Base-by-base conservation (phyloP, 2,329 filamentous ascomycete species). In the Penicillium sp. region DNA sequence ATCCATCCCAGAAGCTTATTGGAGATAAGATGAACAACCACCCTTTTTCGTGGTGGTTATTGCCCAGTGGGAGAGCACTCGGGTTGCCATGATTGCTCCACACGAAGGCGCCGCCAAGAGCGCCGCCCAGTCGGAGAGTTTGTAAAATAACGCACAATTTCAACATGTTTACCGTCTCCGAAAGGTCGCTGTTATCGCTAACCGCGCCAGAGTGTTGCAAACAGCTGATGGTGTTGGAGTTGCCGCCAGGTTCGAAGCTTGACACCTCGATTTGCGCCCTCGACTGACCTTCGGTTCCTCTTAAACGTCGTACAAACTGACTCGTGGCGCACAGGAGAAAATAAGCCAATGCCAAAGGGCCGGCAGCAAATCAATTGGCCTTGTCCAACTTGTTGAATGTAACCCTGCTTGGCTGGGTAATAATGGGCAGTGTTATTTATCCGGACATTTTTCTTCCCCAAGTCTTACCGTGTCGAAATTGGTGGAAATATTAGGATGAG, bases 331-430 rank as follows among this genome's bases (percentile, higher is more conserved):
- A 61, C 56, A 52, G 56, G 11, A 51, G 46, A 51, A 56, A 55
- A 58, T 63, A 65, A 66, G 61, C 58, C 61, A 65, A 65, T 44
- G 65, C 67, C 69, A 67, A 64, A 58, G 65, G 64, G 53, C 62
- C 67, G 69, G 69, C 67, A 68, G 64, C 67, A 54, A 69, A 70
- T 70, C 61, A 67, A 21, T 11, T 63, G 46, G 44, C 62, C 35
- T 46, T 29, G 59, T 38, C 9, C 19, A 50, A 50, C 41, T 29
- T n/a, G 47, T 49, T 60, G 58, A 54, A 69, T 69, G 63, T 64
- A 68, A 68, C 68, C 58, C 59, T 56, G 49, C 50, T 47, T 46
- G 56, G 45, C 50, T 53, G 52, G 45, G 48, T 58, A 60, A 47
- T 62, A 62, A 46, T 38, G 51, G 45, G 31, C 26, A 57, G 48